These are phyloP conservation scores for Trichoderma brevicompactum DNA, from an alignment of 2,329 filamentous ascomycete genomes.

Conservation along the genomic window DNA sequence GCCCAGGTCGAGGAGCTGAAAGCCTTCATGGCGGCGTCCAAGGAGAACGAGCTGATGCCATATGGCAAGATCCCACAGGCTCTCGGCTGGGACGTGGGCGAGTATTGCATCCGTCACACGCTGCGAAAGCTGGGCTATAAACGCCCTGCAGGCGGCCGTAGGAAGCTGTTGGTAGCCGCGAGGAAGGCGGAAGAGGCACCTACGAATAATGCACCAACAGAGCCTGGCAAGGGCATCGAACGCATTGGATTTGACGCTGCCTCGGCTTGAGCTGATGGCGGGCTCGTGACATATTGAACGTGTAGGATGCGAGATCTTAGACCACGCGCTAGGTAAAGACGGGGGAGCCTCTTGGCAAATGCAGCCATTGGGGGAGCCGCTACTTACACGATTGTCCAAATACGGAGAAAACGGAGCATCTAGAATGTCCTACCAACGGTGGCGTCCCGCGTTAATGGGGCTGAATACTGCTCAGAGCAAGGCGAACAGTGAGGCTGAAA, in stretches of 20 bases:
- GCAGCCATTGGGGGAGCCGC: background rate
- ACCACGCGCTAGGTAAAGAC: background rate
- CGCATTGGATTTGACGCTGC: background rate
- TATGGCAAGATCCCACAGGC: conserved; percentile 19
- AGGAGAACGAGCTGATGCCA: conserved; percentile 16
- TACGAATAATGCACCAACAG: background rate
- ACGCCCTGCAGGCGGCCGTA: conserved; percentile 3
- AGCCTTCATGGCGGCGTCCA: conserved; percentile 13
- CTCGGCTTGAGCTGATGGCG: conserved; percentile 7
- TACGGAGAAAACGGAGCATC: background rate
- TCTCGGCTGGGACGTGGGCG: conserved; percentile 20
- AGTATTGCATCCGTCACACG: conserved; percentile 25
- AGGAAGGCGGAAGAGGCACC: background rate
- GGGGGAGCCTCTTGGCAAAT: background rate
- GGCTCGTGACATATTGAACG: conserved; percentile 1
- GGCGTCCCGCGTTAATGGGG: background rate
- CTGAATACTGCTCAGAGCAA: background rate
- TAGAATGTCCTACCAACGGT: background rate
- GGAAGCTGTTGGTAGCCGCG: background rate
- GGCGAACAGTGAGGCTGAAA: background rate
- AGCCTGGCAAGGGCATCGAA: background rate
- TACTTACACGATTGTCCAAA: background rate
- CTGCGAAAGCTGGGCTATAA: conserved; percentile 17
- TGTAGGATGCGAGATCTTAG: background rate
- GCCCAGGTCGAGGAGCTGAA: conserved; percentile 23